Conservation (phyloP, 2,329 filamentous ascomycete species). For the Cercospora sojina region DNA sequence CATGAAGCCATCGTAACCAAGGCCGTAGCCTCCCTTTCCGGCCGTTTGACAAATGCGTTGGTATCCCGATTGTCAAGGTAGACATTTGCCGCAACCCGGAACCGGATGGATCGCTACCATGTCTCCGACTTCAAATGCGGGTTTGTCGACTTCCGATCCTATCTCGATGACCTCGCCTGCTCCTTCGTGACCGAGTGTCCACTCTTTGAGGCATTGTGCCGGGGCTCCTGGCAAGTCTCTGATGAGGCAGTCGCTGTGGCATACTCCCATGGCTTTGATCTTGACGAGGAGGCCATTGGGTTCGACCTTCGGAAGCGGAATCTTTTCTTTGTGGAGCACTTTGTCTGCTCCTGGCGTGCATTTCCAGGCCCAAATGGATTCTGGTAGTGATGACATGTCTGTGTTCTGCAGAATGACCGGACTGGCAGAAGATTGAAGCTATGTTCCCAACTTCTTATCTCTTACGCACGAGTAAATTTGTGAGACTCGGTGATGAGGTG, state of each 20-base stretch:
- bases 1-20: slow-evolving; percentile 48
- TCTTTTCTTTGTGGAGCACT: slow-evolving; percentile 34
- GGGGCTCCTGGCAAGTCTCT: slow-evolving; percentile 27
- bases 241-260: slow-evolving; percentile 39
- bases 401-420: not conserved
- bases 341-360: slow-evolving; percentile 27
- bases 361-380: slow-evolving; percentile 15
- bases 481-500: not conserved
- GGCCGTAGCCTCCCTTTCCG: slow-evolving; percentile 44
- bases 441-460: not conserved
- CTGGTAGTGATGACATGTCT: slow-evolving; percentile 7
- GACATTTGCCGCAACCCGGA: slow-evolving; percentile 41
- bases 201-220: slow-evolving; percentile 19
- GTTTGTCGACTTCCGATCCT: slow-evolving; percentile 17
- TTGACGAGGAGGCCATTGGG: slow-evolving; percentile 37
- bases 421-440: not conserved
- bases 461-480: not conserved
- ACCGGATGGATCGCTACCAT: slow-evolving; percentile 39
- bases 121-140: slow-evolving; percentile 30
- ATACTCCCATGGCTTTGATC: slow-evolving; percentile 40
- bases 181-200: slow-evolving; percentile 29
- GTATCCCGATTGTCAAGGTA: slow-evolving; percentile 44
- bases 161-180: slow-evolving; percentile 26
- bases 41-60: slow-evolving; percentile 39
- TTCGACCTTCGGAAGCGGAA: slow-evolving; percentile 32